Evolutionary conservation across 1,284 basidiomycete genomes (phyloP), one percentile per base, ranked within the genome.

Genomic region (Exobasidium cylindrosporum): DNA sequence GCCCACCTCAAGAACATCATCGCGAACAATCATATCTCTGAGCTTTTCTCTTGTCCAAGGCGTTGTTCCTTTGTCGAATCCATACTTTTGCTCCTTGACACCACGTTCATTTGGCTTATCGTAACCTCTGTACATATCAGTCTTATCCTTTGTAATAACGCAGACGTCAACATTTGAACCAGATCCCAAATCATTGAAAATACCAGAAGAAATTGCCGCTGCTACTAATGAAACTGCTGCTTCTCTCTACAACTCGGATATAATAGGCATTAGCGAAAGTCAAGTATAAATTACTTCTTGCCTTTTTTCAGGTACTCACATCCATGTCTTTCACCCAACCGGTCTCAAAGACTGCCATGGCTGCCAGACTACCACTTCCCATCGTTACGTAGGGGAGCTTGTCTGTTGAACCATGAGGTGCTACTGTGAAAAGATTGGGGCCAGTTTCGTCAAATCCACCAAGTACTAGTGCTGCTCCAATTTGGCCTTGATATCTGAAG

Each of bases 331-430:
- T 85, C 75, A 84, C 85, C 93, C 93, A 99, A 13, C 84, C 81
- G 58, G 86, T 87, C 81, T 99, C 96, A 73, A 99, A 98, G 13
- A 98, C 89, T 14, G 94, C 92, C 96, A 99, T 99, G 26, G 95
- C 96, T 1, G 96, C 96, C 54, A 97, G 84, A 73, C 87, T 89
- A 65, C 96, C 96, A 3, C 90, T 93, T 32, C 96, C 96, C 95
- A 98, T 98, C 0, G 96, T 97, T 31, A 98, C 95, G 76, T 97
- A 99, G 0, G 96, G 96, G 32, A 99, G 85, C 82, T 98, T 98
- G 83, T 98, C 96, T 0, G 96, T 97, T 17, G 92, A 95, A 6
- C 96, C 96, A 82, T 99, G 95, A 0, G 96, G 94, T 65, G 90
- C 88, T 67, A 99, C 89, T 11, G 95, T 97, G 83, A 97, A 98